Base-by-base conservation (phyloP, 192 early-diverging fungal genomes). In the Entomortierella parvispora region DNA sequence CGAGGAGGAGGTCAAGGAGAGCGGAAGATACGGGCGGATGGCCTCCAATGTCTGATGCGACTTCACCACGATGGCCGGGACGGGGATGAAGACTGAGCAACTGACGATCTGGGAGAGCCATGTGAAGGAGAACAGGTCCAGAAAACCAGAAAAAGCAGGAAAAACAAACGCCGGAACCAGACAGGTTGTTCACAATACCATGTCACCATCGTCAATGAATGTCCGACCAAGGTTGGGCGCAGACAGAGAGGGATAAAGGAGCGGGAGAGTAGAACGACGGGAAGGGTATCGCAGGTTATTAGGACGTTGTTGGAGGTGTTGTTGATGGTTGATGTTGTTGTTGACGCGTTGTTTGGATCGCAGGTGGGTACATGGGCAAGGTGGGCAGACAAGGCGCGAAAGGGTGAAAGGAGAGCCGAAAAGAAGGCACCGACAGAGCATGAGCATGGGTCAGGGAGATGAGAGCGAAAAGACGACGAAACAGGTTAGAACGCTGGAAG, bases 1-100 rank as follows among this genome's bases (percentile, higher is more conserved):
- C n/a, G 48, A 28, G 18, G 51, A 44, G 2, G 63, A 17, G n/a
- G 65, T 77, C 20, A 77, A 33, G 0, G 74, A 77, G 1, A 77
- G 65, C 0, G 74, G 74, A 15, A 77, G 40, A 31, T 64, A 77
- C 2, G 74, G 74, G 8, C 68, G 49, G 49, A 77, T 62, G 31
- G 65, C 58, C 61, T 77, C 74, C 22, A 77, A 61, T 1, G 74
- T 77, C 49, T 68, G 74, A 31, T 77, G 74, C 0, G 74, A 77
- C 48, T 77, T 77, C 25, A 77, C 74, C 6, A 77, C 66, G 20
- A 77, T 68, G 37, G 43, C 50, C 0, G 74, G 74, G 15, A 77
- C 42, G 0, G 74, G 74, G 18, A 77, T 58, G 43, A 77, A 77
- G 29, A 77, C 44, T 7, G 74, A 77, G 32, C 74, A 77, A 31